These are phyloP conservation scores for Trametes maxima DNA, from an alignment of 768 basidiomycete species.

Conservation along the genomic window DNA sequence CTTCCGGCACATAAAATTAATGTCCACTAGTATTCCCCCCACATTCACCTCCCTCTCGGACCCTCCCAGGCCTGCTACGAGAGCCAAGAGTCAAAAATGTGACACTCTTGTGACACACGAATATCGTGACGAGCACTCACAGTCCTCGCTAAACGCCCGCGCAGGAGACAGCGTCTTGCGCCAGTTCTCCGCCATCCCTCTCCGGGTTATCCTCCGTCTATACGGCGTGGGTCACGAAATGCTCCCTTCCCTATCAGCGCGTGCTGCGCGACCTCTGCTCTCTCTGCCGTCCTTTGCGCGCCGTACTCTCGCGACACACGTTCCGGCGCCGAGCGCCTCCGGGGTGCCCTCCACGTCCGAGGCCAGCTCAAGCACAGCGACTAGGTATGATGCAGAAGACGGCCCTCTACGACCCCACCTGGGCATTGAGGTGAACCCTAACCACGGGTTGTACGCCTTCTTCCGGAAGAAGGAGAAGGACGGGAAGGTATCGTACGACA, in stretches of 20 bases:
- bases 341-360: neutral
- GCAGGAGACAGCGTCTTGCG: neutral
- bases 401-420: slow-evolving; percentile 46
- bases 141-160: no score
- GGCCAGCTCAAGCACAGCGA: neutral
- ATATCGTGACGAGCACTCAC: no score
- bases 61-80: no score
- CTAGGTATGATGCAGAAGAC: slow-evolving; percentile 15
- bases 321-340: slow-evolving; percentile 3
- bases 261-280: slow-evolving; percentile 6
- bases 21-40: no score
- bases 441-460: slow-evolving; percentile 79
- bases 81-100: no score
- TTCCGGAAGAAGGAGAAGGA: slow-evolving; percentile 61
- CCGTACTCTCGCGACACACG: slow-evolving; percentile 18
- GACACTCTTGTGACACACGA: no score
- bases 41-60: no score
- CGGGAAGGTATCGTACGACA: slow-evolving; percentile 58
- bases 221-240: slow-evolving; percentile 1
- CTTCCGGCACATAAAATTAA: no score
- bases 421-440: slow-evolving; percentile 48
- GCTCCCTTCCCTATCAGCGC: neutral
- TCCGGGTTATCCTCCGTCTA: neutral
- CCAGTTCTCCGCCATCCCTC: neutral
- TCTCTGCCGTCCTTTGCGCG: neutral